phyloP scores from a whole-genome alignment of 768 basidiomycete genomes.

The Rhodotorula taiwanensis region DNA sequence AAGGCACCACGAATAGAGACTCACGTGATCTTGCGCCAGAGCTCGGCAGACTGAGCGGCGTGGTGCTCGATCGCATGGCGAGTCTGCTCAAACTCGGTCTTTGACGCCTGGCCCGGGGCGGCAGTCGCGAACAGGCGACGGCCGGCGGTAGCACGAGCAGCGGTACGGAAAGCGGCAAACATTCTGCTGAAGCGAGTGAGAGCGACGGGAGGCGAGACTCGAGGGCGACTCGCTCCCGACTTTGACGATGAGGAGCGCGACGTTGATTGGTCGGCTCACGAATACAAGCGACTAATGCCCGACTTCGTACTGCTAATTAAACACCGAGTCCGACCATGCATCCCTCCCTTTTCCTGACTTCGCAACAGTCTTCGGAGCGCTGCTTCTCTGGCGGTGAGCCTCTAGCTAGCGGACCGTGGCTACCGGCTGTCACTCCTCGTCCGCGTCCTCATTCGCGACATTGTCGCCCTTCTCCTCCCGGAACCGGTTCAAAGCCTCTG shows the following conservation, averaged over 20 bases:
- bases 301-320: background rate
- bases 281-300: background rate
- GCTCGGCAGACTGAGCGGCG: constrained; percentile 27
- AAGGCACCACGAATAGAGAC: background rate
- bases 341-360: no score
- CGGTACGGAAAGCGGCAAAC: constrained; percentile 16
- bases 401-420: no score
- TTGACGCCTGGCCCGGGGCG: constrained; percentile 4
- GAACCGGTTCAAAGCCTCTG: constrained; percentile 19
- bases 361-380: no score
- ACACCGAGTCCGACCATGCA: no score
- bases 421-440: no score
- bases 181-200: background rate
- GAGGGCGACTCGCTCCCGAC: no score
- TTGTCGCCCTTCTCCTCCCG: constrained; percentile 27
- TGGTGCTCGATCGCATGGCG: constrained; percentile 29
- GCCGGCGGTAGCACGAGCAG: constrained; percentile 5
- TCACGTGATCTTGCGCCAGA: constrained; percentile 38
- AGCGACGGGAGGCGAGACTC: background rate
- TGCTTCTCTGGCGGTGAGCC: no score
- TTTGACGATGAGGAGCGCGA: no score
- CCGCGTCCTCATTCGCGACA: constrained; percentile 24
- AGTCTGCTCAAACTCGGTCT: constrained; percentile 9
- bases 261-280: no score
- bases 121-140: constrained; percentile 24